A percentile compares a stretch with the other conserved stretches of the same genome.
These are phyloP conservation scores for Tulasnella sp. DNA, from an alignment of 768 basidiomycete species.

Conservation along the genomic window DNA sequence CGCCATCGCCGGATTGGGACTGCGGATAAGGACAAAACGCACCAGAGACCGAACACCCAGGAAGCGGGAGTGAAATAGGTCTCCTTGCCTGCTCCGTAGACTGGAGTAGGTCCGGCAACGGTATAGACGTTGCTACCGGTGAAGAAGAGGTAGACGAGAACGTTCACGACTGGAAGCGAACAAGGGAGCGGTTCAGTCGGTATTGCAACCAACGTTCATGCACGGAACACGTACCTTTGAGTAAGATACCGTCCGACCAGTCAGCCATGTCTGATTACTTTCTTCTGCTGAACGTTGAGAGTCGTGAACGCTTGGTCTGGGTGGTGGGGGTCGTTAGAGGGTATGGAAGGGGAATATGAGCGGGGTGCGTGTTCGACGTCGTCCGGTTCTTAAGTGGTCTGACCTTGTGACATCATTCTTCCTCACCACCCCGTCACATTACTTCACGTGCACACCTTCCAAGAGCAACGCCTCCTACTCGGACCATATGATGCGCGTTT, in stretches of 20 bases:
- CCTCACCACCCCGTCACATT: not conserved
- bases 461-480: not conserved
- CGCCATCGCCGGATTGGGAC: not conserved
- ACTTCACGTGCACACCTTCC: not conserved
- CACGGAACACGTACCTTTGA: conserved; percentile 59
- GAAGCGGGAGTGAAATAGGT: conserved; percentile 95
- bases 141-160: conserved; percentile 81
- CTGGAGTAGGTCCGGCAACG: conserved; percentile 69
- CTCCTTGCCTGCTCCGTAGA: conserved; percentile 74
- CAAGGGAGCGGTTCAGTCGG: conserved; percentile 21
- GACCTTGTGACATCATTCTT: not conserved
- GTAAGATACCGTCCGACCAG: conserved; percentile 79
- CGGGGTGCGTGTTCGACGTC: not conserved
- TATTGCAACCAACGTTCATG: conserved; percentile 1
- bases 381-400: conserved; percentile 6
- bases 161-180: conserved; percentile 59
- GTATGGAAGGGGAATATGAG: not conserved
- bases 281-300: not conserved
- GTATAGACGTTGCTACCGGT: conserved; percentile 66
- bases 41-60: conserved; percentile 93
- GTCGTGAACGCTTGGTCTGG: not conserved
- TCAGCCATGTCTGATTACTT: conserved; percentile 18
- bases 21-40: conserved; percentile 36
- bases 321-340: not conserved
- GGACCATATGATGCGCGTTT: no score